A percentile compares a stretch with the other conserved stretches of the same genome.
Evolutionary conservation across 164 flowering plant genomes (phyloP).

Genomic region (Macadamia tetraphylla): DNA sequence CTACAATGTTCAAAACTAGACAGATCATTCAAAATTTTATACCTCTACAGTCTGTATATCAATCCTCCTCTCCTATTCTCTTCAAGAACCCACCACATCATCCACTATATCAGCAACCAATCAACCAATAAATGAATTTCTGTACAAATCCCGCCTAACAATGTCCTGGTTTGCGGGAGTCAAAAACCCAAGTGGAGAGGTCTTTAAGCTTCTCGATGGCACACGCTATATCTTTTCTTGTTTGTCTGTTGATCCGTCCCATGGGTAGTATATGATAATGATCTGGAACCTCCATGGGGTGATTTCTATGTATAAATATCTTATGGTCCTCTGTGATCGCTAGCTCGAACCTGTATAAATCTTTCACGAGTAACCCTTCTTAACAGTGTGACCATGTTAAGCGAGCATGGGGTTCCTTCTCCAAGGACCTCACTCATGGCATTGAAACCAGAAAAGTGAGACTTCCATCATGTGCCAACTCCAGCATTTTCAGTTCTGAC

Average conservation of each 20-base stretch:
- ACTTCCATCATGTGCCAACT: constrained; percentile 14
- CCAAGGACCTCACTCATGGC: not conserved
- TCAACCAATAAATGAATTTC: constrained; percentile 47
- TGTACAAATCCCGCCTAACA: constrained; percentile 29
- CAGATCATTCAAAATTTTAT: constrained; percentile 12
- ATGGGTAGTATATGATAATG: not conserved
- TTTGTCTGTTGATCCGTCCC: not conserved
- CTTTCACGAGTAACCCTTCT: not conserved
- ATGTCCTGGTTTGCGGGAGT: constrained; percentile 3
- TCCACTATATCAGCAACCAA: constrained; percentile 15
- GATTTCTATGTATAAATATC: not conserved
- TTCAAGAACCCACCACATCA: constrained; percentile 1
- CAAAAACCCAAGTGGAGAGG: not conserved
- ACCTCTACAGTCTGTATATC: constrained; percentile 6
- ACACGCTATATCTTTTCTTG: not conserved
- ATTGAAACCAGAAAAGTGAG: not conserved
- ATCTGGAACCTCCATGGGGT: not conserved
- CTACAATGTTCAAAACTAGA: not conserved
- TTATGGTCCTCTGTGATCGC: not conserved
- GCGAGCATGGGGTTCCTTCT: constrained; percentile 7
- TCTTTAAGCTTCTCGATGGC: not conserved
- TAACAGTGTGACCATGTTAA: not conserved
- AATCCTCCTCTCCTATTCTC: not conserved
- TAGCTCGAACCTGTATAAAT: not conserved
- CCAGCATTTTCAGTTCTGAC: constrained; percentile 45